phyloP scores from a whole-genome alignment of 106 monocot genomes.

The Gastrodia elata region DNA sequence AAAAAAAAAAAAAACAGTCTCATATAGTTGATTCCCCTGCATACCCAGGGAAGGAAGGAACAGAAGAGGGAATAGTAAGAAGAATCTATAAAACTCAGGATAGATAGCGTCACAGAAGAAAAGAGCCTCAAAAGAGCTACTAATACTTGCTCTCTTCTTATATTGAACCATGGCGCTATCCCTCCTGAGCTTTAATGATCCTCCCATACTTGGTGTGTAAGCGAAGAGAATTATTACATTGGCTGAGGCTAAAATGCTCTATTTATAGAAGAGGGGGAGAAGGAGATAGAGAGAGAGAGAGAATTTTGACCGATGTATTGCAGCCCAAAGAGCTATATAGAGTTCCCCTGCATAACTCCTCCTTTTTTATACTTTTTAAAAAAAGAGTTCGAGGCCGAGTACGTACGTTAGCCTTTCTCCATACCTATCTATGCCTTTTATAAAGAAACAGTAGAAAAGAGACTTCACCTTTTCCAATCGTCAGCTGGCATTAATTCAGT shows the following conservation, averaged over 20 bases:
- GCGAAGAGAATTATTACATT: neutral
- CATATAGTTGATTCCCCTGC: too few species aligned
- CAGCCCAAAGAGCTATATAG: neutral
- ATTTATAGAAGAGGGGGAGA: neutral
- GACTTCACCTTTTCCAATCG: neutral
- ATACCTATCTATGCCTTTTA: neutral
- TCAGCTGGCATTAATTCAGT: too few species aligned
- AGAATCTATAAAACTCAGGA: conserved; percentile 59
- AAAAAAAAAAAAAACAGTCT: too few species aligned
- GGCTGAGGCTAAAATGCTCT: neutral
- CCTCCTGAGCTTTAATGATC: conserved; percentile 67
- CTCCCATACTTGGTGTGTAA: conserved; percentile 33
- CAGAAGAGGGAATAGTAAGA: conserved; percentile 11
- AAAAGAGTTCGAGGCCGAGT: too few species aligned
- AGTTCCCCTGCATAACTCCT: neutral
- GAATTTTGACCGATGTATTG: too few species aligned
- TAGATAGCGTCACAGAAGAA: conserved; percentile 40
- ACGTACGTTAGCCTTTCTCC: too few species aligned
- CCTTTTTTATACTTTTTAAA: conserved; percentile 7
- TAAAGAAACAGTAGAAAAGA: neutral
- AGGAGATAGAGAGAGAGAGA: too few species aligned
- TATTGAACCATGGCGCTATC: conserved; percentile 43
- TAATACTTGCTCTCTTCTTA: neutral
- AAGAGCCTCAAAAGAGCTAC: neutral
- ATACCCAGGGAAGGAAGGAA: neutral